A percentile compares a stretch with the other conserved stretches of the same genome.
Evolutionary conservation across 345 rosid genomes (phyloP).

Genomic region (Salix udensis): DNA sequence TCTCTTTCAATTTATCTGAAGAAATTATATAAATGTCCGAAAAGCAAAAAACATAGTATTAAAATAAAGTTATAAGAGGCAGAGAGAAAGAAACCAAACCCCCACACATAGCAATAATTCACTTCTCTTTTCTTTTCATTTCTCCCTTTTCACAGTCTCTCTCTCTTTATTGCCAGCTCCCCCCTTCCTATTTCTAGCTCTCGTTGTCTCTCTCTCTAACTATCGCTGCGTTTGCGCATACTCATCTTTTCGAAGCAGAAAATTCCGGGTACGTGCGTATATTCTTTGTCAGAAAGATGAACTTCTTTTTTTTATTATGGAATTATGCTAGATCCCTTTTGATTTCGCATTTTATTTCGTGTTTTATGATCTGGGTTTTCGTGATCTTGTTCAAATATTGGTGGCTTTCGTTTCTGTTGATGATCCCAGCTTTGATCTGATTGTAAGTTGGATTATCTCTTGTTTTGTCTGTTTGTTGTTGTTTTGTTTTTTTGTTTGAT

Average conservation of each 20-base stretch:
- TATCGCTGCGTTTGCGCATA: background rate
- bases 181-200: constrained; percentile 23
- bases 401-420: constrained; percentile 17
- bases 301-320: background rate
- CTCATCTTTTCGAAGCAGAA: constrained; percentile 9
- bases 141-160: constrained; percentile 1
- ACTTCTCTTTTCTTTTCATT: constrained; percentile 10
- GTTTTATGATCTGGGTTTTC: constrained; percentile 29
- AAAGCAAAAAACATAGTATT: background rate
- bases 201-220: constrained; percentile 3
- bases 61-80: constrained; percentile 1
- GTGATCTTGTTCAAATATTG: constrained; percentile 11
- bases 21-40: background rate
- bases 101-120: constrained; percentile 36
- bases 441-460: background rate
- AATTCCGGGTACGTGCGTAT: constrained; percentile 13
- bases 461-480: constrained; percentile 15
- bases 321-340: constrained; percentile 28
- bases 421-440: constrained; percentile 34
- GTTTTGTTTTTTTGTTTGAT: constrained; percentile 10
- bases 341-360: constrained; percentile 1
- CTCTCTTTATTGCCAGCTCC: constrained; percentile 26
- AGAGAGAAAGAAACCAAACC: constrained; percentile 31
- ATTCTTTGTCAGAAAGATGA: background rate
- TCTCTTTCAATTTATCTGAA: background rate